These are phyloP conservation scores for Agrocybe chaxingu DNA, from an alignment of 768 basidiomycete species.

Conservation along the genomic window DNA sequence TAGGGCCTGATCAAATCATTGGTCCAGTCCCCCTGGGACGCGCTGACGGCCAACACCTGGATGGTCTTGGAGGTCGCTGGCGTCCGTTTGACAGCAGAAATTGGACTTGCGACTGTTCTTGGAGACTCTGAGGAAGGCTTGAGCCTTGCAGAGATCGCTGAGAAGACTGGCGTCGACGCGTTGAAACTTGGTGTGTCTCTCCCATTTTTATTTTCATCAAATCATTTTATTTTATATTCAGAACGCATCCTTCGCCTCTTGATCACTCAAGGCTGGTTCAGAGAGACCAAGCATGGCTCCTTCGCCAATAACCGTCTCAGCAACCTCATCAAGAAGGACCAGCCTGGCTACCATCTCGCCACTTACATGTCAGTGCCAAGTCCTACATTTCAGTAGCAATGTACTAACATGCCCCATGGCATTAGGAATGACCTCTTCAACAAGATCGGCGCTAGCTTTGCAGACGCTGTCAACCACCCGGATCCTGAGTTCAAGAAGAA, in stretches of 20 bases:
- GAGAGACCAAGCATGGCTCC: slow-evolving; percentile 31
- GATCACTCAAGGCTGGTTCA: slow-evolving; percentile 34
- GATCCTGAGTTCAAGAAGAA: slow-evolving; percentile 30
- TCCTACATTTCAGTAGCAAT: neutral
- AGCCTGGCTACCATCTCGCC: slow-evolving; percentile 32
- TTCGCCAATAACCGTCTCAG: slow-evolving; percentile 36
- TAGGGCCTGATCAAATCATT: slow-evolving; percentile 33
- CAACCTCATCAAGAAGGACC: slow-evolving; percentile 30
- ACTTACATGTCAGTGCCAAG: slow-evolving; percentile 29
- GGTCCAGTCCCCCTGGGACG: slow-evolving; percentile 33
- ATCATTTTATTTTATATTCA: slow-evolving; percentile 5
- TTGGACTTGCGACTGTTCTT: slow-evolving; percentile 29
- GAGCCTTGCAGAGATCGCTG: slow-evolving; percentile 28
- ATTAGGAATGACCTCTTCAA: slow-evolving; percentile 33
- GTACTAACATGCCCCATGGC: neutral
- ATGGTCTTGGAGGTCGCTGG: slow-evolving; percentile 29
- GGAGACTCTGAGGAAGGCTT: slow-evolving; percentile 32
- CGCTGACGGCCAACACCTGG: slow-evolving; percentile 30
- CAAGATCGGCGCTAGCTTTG: slow-evolving; percentile 28
- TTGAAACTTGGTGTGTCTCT: slow-evolving; percentile 28
- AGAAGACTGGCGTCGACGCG: slow-evolving; percentile 29
- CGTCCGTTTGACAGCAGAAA: slow-evolving; percentile 31
- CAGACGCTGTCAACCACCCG: slow-evolving; percentile 31
- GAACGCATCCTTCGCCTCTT: slow-evolving; percentile 33
- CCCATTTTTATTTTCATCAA: neutral